Percentiles rank a stretch among this genome's conserved stretches.
These are phyloP conservation scores for Camillea tinctor DNA, from an alignment of 2,329 filamentous ascomycete species.

Conservation along the genomic window DNA sequence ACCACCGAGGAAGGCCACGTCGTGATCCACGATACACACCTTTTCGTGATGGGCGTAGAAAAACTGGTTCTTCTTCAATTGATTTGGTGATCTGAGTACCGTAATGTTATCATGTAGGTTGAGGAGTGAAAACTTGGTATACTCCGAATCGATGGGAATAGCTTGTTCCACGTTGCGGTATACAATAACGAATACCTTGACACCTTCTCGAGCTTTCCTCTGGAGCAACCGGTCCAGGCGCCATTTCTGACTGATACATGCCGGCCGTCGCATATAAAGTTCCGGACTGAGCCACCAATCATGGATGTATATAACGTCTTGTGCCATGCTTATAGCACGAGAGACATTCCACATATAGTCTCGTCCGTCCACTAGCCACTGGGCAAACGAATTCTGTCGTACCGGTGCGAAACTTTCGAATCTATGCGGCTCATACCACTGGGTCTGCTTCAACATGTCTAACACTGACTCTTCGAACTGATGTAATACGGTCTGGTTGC, in stretches of 20 bases:
- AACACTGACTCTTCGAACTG: conserved; percentile 94
- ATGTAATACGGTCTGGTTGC: conserved; percentile 82
- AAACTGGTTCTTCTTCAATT: conserved; percentile 98
- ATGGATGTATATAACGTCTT: conserved; percentile 97
- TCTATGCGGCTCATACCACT: conserved; percentile 80
- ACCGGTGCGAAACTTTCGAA: conserved; percentile 95
- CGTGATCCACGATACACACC: conserved; percentile 94
- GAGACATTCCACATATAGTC: conserved; percentile 99
- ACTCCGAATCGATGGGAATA: conserved; percentile 95
- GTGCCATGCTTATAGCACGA: conserved; percentile 92
- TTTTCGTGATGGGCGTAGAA: conserved; percentile 99
- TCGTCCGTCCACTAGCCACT: conserved; percentile 94
- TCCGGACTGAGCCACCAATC: conserved; percentile 99
- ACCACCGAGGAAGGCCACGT: conserved; percentile 90
- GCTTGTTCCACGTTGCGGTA: conserved; percentile 98
- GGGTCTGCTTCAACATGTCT: conserved; percentile 78
- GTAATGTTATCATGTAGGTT: conserved; percentile 96
- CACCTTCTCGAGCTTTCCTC: conserved; percentile 87
- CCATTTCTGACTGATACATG: conserved; percentile 98
- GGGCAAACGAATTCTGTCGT: conserved; percentile 79
- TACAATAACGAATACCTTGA: conserved; percentile 97
- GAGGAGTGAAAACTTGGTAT: conserved; percentile 93
- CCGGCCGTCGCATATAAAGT: conserved; percentile 88
- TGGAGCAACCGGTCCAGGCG: conserved; percentile 90
- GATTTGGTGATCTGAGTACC: conserved; percentile 92